These are phyloP conservation scores for Lipomyces sp. DNA, from an alignment of 805 yeast species.

Conservation along the genomic window DNA sequence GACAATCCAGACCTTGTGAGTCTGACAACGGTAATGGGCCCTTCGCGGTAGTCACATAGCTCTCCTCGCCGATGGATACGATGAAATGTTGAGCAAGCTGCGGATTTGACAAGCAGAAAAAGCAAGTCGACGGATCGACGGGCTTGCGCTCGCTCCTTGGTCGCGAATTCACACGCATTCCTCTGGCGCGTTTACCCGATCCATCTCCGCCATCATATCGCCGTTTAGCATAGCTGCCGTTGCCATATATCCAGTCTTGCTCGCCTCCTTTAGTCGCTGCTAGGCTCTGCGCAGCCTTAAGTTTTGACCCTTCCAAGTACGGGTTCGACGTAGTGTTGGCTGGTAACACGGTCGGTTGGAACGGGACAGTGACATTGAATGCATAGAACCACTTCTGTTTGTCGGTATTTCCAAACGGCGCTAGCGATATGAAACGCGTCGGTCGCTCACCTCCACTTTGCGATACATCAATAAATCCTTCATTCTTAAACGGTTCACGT, in stretches of 20 bases:
- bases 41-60: conserved; percentile 78
- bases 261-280: conserved; percentile 2
- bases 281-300: conserved; percentile 12
- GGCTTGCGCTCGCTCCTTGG: conserved; percentile 21
- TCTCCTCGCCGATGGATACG: conserved; percentile 67
- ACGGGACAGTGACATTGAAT: conserved; percentile 51
- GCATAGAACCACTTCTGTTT: conserved; percentile 77
- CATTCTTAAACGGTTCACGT: conserved; percentile 39
- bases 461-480: conserved; percentile 12
- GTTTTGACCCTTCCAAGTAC: conserved; percentile 33
- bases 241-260: conserved; percentile 22
- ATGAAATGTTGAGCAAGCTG: conserved; percentile 79
- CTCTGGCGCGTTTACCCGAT: neutral
- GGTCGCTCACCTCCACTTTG: conserved; percentile 40
- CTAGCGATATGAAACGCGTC: conserved; percentile 70
- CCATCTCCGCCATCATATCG: conserved; percentile 13
- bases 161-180: conserved; percentile 28
- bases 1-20: conserved; percentile 54
- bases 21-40: conserved; percentile 68
- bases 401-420: conserved; percentile 56
- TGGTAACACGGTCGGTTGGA: conserved; percentile 40
- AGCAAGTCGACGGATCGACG: conserved; percentile 53
- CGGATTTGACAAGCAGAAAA: conserved; percentile 83
- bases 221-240: conserved; percentile 7
- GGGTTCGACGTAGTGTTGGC: conserved; percentile 46